Base-by-base conservation (phyloP, 2,329 filamentous ascomycete species). In the Aquanectria penicillioides region DNA sequence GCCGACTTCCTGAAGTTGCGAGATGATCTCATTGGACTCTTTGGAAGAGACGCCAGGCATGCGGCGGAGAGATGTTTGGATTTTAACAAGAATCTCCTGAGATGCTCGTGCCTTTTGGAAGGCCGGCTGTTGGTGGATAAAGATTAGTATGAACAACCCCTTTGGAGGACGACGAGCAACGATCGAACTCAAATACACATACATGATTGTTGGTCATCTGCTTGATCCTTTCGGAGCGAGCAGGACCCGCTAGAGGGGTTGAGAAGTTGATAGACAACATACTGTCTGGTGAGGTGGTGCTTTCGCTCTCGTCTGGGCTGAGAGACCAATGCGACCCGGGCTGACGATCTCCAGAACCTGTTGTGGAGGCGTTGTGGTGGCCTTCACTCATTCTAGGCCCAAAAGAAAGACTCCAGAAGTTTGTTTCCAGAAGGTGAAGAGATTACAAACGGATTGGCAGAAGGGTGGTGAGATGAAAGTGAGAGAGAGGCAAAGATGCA, bases 211-310 rank as follows among this genome's bases (percentile, higher is more conserved):
- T 75, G 29, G 73, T 69, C 71, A 78, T 74, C 59, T 77, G 75
- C 46, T 75, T 74, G 51, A 78, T 73, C 43, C 73, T 69, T 52
- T 76, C 73, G 4, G 68, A 64, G 4, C 76, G 73, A 40, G 74
- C 74, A 58, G 69, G 64, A 29, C 75, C 76, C 4, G 72, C 70
- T 1, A 78, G 71, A n/a, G 76, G 76, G 20, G 74, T 73, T n/a
- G 73, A 73, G 48, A 78, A 78, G 67, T 77, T 74, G 50, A 78
- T 73, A 11, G 74, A 74, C 36, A 78, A 60, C 75, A 77, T 77
- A 22, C 57, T 69, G 25, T 43, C 50, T 6, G 36, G 18, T 10
- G n/a, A 12, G 17, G 17, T 10, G 33, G 15, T 4, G 6, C n/a
- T 40, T 20, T 48, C 23, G 36, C n/a, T 41, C 13, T 28, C 28